These are phyloP conservation scores for Boletus reticulatus DNA, from an alignment of 768 basidiomycete species.

Conservation along the genomic window DNA sequence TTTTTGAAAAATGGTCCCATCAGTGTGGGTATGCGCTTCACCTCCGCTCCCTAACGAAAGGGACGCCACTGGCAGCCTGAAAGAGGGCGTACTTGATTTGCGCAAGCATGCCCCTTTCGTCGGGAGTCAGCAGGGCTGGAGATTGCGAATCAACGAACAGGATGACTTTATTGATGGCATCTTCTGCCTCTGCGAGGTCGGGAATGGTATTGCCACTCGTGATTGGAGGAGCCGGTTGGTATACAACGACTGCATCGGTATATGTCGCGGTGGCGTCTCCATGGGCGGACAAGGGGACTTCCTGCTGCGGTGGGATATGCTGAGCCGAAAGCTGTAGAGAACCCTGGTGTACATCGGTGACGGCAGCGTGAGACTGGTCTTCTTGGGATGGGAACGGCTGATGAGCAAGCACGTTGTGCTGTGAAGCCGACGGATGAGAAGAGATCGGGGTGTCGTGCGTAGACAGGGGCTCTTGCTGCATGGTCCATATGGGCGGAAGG, in stretches of 20 bases:
- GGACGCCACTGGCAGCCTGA: conserved; percentile 41
- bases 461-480: conserved; percentile 31
- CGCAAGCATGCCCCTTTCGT: conserved; percentile 41
- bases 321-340: conserved; percentile 29
- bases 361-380: conserved; percentile 24
- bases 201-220: conserved; percentile 35
- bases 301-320: conserved; percentile 30
- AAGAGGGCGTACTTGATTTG: conserved; percentile 55
- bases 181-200: conserved; percentile 49
- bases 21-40: conserved; percentile 10
- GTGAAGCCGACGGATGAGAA: conserved; percentile 26
- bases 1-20: conserved; percentile 16
- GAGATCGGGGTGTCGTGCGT: conserved; percentile 30
- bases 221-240: conserved; percentile 32
- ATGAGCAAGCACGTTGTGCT: conserved; percentile 30
- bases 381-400: conserved; percentile 29
- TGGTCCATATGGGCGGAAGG: conserved; percentile 34
- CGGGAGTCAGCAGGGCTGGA: conserved; percentile 27
- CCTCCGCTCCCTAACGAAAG: conserved; percentile 34
- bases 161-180: conserved; percentile 53
- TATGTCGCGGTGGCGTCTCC: conserved; percentile 24
- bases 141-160: conserved; percentile 46
- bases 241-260: conserved; percentile 30
- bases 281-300: conserved; percentile 29
- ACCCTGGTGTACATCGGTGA: conserved; percentile 26